Base-by-base conservation (phyloP, 2,329 filamentous ascomycete genomes). In the Trichoderma simmonsii region DNA sequence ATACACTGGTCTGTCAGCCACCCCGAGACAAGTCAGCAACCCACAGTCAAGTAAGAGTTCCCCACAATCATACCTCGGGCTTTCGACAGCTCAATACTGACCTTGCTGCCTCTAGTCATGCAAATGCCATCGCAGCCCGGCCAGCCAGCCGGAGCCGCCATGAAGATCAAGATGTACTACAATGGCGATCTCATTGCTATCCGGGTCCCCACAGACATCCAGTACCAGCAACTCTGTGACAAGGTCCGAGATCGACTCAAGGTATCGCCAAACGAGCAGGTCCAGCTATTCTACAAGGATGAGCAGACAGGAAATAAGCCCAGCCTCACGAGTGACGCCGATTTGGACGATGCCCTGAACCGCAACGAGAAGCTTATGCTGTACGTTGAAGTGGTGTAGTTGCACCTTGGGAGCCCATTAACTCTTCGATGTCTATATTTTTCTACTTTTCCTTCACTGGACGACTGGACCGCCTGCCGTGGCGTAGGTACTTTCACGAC, bases 101-200 rank as follows among this genome's bases (percentile, higher is more conserved):
- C 36, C 15, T 5, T 39, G 7, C 24, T 11, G 32, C 4, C 56
- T 7, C 28, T n/a, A 72, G 63, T 26, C 30, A 80, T 86, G 66
- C 83, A 76, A 26, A 75, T 76, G 36, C 43, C 12, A 18, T 28
- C 48, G 43, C 63, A 67, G 32, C 51, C 54, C 79, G 34, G 32
- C 6, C 71, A 61, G 30, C 32, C 36, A 15, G 43, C 54, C 6
- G 54, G 32, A 32, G 61, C 57, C 56, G 81, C 39, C 4, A 91
- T 98, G 85, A 98, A 98, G 82, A 93, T 98, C 80, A 98, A 98
- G 83, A 92, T 98, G 69, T 96, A 93, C 84, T 98, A 94, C 84
- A 93, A 95, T 75, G 92, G 95, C 73, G 95, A 98, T 76, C 89
- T 97, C 71, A 95, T 98, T 75, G 93, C 96, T 59, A 94, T 99